phyloP scores from a whole-genome alignment of 768 basidiomycete species.

The Dioszegia hungarica region DNA sequence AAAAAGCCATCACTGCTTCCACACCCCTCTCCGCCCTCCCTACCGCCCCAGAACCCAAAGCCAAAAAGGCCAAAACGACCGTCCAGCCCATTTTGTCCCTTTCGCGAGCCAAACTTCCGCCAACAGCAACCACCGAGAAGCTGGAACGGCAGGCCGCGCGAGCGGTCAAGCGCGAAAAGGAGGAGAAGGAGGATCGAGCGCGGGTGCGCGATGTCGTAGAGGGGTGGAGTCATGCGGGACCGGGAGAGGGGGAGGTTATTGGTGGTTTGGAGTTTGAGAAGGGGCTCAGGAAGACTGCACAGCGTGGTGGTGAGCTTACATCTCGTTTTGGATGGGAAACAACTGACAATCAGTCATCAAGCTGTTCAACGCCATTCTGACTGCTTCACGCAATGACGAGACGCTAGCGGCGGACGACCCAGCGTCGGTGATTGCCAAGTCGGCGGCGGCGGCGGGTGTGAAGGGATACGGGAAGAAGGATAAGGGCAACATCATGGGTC shows the following conservation, averaged over 20 bases:
- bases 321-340: too few relatives aligned
- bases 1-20: background rate
- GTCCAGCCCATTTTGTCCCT: conserved; percentile 42
- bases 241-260: conserved; percentile 8
- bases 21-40: background rate
- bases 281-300: conserved; percentile 48
- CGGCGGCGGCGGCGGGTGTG: conserved; percentile 30
- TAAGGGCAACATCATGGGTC: conserved; percentile 49
- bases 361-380: conserved; percentile 50
- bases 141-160: conserved; percentile 43
- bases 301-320: conserved; percentile 49
- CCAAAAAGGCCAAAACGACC: conserved; percentile 10
- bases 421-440: background rate
- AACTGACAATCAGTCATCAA: conserved; percentile 45
- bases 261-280: conserved; percentile 49
- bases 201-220: conserved; percentile 47
- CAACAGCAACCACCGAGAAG: conserved; percentile 22
- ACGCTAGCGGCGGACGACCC: conserved; percentile 6
- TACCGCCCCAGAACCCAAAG: conserved; percentile 1
- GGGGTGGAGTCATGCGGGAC: conserved; percentile 41
- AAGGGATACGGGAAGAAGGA: conserved; percentile 41
- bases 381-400: conserved; percentile 40
- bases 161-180: conserved; percentile 36
- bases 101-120: conserved; percentile 37
- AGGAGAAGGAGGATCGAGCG: conserved; percentile 48